phyloP scores from a whole-genome alignment of 805 yeast genomes.

The Saccharomycopsis sp. region DNA sequence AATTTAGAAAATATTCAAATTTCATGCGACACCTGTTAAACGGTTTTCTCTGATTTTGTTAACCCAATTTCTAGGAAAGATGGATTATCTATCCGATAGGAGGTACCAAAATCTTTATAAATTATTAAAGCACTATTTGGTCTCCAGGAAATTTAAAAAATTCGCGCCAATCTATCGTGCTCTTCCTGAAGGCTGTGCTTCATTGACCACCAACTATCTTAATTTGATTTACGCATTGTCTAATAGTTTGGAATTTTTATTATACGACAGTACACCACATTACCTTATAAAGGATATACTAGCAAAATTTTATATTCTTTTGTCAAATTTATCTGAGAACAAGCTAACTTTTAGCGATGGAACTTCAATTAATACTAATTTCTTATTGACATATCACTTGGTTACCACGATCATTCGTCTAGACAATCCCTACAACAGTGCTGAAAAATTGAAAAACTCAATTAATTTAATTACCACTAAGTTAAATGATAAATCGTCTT shows the following conservation, averaged over 20 bases:
- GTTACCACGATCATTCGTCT: conserved; percentile 7
- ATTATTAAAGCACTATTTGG: neutral
- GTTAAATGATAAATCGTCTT: neutral
- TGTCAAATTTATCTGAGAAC: neutral
- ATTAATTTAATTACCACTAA: neutral
- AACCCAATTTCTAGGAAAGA: too few species aligned
- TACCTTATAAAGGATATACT: too few species aligned
- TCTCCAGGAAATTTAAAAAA: neutral
- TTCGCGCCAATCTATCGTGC: neutral
- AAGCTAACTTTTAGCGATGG: neutral
- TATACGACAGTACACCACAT: neutral
- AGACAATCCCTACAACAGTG: neutral
- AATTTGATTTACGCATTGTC: conserved; percentile 16
- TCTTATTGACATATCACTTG: conserved; percentile 13
- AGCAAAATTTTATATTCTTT: too few species aligned
- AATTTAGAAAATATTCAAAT: neutral
- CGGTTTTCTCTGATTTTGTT: too few species aligned
- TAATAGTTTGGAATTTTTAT: conserved; percentile 1
- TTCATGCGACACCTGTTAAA: too few species aligned
- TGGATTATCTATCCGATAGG: neutral
- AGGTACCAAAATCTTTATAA: neutral
- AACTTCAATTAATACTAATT: conserved; percentile 2
- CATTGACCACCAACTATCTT: conserved; percentile 4
- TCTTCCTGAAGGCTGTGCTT: neutral
- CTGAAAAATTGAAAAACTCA: neutral